These are phyloP conservation scores for Calonectria henricotiae DNA, from an alignment of 2,329 filamentous ascomycete species.

Conservation along the genomic window DNA sequence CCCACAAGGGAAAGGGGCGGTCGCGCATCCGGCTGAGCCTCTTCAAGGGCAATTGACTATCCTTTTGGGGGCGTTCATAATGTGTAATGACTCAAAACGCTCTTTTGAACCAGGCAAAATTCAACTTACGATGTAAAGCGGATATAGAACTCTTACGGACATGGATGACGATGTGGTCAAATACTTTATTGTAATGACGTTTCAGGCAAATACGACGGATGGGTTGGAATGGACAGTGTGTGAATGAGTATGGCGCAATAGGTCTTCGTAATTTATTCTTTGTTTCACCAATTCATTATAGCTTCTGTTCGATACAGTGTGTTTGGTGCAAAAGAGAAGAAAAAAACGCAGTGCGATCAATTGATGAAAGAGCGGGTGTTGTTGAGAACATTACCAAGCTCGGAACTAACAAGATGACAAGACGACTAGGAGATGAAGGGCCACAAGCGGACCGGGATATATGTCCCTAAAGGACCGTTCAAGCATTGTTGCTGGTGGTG, in stretches of 20 bases:
- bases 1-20: slow-evolving; percentile 33
- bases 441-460: not conserved
- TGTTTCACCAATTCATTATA: not conserved
- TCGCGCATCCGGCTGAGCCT: slow-evolving; percentile 35
- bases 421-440: not conserved
- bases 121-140: slow-evolving; percentile 26
- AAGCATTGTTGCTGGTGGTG: slow-evolving; percentile 35
- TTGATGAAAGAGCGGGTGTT: slow-evolving; percentile 13
- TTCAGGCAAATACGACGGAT: slow-evolving; percentile 2
- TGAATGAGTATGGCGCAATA: not conserved
- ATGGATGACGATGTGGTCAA: slow-evolving; percentile 12
- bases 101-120: slow-evolving; percentile 3
- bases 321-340: not conserved
- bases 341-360: not conserved
- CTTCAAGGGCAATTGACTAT: slow-evolving; percentile 38
- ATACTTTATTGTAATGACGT: slow-evolving; percentile 17
- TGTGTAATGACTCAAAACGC: slow-evolving; percentile 35
- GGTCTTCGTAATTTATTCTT: not conserved
- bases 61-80: slow-evolving; percentile 16
- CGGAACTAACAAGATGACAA: slow-evolving; percentile 11
- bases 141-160: slow-evolving; percentile 20
- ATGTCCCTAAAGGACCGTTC: not conserved
- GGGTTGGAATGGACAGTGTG: slow-evolving; percentile 1
- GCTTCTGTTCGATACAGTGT: not conserved
- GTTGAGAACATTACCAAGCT: slow-evolving; percentile 26